These are phyloP conservation scores for Bipolaris oryzae DNA, from an alignment of 2,329 filamentous ascomycete genomes.

Conservation along the genomic window DNA sequence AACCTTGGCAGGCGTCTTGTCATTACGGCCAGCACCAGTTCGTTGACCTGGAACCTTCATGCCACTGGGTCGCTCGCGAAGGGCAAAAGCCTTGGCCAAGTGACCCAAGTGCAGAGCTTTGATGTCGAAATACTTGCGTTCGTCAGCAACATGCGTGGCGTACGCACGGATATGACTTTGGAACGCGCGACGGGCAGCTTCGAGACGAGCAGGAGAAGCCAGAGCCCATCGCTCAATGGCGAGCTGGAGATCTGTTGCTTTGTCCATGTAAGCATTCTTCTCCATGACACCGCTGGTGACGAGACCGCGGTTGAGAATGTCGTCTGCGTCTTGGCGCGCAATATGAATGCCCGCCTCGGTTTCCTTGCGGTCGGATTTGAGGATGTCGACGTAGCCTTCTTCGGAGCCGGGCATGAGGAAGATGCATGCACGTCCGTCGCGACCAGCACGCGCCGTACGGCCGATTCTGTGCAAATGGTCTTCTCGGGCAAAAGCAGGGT, in stretches of 20 bases:
- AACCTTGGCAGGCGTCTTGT: constrained; percentile 48
- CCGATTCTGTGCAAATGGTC: constrained; percentile 96
- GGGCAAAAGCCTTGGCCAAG: constrained; percentile 87
- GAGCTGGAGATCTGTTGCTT: constrained; percentile 71
- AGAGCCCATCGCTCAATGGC: constrained; percentile 70
- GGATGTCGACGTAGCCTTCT: constrained; percentile 83
- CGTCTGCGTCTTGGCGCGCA: constrained; percentile 65
- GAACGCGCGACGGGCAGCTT: constrained; percentile 82
- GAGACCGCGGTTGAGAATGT: constrained; percentile 71
- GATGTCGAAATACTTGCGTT: constrained; percentile 89
- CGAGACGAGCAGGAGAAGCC: constrained; percentile 70
- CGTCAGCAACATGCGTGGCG: constrained; percentile 86
- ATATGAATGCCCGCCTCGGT: constrained; percentile 64
- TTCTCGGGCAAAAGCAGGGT: constrained; percentile 89
- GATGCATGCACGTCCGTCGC: constrained; percentile 82
- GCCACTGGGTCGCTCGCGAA: constrained; percentile 85
- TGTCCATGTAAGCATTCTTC: constrained; percentile 66
- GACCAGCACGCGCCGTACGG: constrained; percentile 90
- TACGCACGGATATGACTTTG: constrained; percentile 94
- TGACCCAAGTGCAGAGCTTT: constrained; percentile 90
- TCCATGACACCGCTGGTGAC: constrained; percentile 41
- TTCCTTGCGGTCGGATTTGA: constrained; percentile 73
- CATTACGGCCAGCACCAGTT: constrained; percentile 50
- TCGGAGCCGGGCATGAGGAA: constrained; percentile 91
- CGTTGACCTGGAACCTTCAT: constrained; percentile 65